phyloP scores from a whole-genome alignment of 2,329 filamentous ascomycete species.

The Immersiporthe knoxdaviesiana region DNA sequence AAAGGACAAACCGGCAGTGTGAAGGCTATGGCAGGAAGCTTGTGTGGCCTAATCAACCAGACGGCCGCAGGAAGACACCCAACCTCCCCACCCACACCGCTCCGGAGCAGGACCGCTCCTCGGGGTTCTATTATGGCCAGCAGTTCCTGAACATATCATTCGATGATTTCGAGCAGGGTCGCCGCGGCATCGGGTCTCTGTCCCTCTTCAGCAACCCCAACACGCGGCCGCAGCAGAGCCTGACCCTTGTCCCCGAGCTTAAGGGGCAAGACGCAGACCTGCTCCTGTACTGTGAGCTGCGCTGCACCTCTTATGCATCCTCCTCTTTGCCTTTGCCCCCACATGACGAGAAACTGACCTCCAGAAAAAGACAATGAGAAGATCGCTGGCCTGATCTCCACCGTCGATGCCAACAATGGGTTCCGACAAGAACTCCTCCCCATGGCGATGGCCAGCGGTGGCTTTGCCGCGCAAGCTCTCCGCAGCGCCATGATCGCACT shows the following conservation, averaged over 20 bases:
- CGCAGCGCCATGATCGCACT: slow-evolving; percentile 50
- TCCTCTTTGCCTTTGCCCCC: too few species aligned
- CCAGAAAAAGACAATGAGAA: slow-evolving; percentile 43
- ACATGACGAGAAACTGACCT: slow-evolving; percentile 8
- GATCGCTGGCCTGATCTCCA: slow-evolving; percentile 51
- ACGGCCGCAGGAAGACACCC: slow-evolving; percentile 43
- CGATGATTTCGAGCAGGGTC: slow-evolving; percentile 38
- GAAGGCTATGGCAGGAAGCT: slow-evolving; percentile 50
- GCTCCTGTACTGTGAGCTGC: slow-evolving; percentile 37
- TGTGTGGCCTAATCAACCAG: slow-evolving; percentile 51
- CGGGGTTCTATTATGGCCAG: slow-evolving; percentile 38
- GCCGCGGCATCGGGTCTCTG: slow-evolving; percentile 37
- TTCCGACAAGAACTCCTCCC: slow-evolving; percentile 50
- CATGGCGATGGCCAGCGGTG: slow-evolving; percentile 45
- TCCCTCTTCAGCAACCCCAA: slow-evolving; percentile 34
- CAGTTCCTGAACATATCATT: slow-evolving; percentile 47
- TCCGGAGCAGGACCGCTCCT: not conserved
- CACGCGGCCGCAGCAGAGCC: slow-evolving; percentile 33
- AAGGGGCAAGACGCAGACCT: slow-evolving; percentile 38
- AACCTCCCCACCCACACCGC: slow-evolving; percentile 22
- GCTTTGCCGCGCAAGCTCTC: slow-evolving; percentile 43
- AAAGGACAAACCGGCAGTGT: slow-evolving; percentile 46
- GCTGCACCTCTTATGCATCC: not conserved
- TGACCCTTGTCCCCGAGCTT: slow-evolving; percentile 37
- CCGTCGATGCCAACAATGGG: slow-evolving; percentile 50